phyloP scores from a whole-genome alignment of 2,329 filamentous ascomycete genomes.

The Paecilomyces sp. region DNA sequence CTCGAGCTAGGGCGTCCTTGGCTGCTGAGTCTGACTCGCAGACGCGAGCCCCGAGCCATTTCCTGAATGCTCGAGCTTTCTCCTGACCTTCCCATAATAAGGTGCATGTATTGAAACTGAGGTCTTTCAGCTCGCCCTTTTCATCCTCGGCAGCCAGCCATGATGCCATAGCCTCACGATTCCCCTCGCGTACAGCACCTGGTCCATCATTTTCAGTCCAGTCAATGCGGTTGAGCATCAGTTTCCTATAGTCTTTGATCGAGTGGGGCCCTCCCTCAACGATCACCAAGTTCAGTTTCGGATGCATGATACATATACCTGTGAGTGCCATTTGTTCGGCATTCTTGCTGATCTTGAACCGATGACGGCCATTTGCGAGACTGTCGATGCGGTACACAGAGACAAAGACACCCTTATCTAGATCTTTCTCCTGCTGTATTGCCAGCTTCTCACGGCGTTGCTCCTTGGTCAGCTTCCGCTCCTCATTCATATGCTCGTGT shows the following conservation, averaged over 20 bases:
- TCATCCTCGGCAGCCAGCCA: constrained; percentile 80
- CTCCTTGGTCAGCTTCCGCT: constrained; percentile 82
- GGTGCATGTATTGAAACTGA: constrained; percentile 72
- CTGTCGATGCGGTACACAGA: constrained; percentile 84
- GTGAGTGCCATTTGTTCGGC: constrained; percentile 83
- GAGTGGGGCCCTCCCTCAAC: constrained; percentile 85
- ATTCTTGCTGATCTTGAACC: constrained; percentile 88
- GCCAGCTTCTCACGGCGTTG: constrained; percentile 77
- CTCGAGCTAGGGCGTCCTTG: constrained; percentile 67
- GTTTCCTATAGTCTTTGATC: constrained; percentile 78
- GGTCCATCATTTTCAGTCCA: constrained; percentile 86
- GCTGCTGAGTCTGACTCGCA: constrained; percentile 90
- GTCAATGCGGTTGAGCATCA: constrained; percentile 89
- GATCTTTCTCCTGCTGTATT: constrained; percentile 77
- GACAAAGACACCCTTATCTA: constrained; percentile 74
- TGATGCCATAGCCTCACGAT: constrained; percentile 53
- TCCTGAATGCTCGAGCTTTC: constrained; percentile 71
- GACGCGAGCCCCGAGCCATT: constrained; percentile 75
- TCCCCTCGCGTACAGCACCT: constrained; percentile 48
- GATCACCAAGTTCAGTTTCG: constrained; percentile 79
- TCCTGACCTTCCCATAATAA: constrained; percentile 88
- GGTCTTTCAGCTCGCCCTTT: constrained; percentile 69
- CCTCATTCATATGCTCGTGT: constrained; percentile 73
- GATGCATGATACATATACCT: constrained; percentile 86
- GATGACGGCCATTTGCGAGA: constrained; percentile 85